These are phyloP conservation scores for Musa schizocarpa DNA, from an alignment of 176 grass and related monocot species.

Conservation along the genomic window DNA sequence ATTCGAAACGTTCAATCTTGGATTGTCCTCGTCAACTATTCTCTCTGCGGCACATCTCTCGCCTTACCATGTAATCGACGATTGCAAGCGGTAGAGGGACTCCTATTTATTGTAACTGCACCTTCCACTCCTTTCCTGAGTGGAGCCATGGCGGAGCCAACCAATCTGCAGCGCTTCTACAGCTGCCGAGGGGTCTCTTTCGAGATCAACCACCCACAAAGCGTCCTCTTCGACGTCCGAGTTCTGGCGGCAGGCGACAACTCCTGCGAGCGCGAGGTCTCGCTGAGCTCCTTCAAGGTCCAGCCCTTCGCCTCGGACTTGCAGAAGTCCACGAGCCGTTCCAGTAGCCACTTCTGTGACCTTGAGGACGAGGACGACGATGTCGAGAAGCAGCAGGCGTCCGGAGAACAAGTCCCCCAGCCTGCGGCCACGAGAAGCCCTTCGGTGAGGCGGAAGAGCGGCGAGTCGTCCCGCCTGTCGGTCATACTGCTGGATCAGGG, in stretches of 20 bases:
- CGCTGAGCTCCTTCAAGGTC: slow-evolving; percentile 14
- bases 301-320: background rate
- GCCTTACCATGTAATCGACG: too few species aligned
- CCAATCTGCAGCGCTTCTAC: slow-evolving; percentile 29
- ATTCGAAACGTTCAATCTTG: too few species aligned
- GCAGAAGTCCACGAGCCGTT: slow-evolving; percentile 13
- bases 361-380: slow-evolving; percentile 24
- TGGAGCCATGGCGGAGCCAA: background rate
- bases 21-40: too few species aligned
- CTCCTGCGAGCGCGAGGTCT: background rate
- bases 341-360: slow-evolving; percentile 69
- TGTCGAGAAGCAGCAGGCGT: background rate
- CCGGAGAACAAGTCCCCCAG: background rate
- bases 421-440: background rate
- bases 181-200: slow-evolving; percentile 63
- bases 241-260: background rate
- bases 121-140: background rate
- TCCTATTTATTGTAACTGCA: too few species aligned
- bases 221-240: slow-evolving; percentile 7
- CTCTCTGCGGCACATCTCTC: too few species aligned
- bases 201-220: slow-evolving; percentile 33
- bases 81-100: too few species aligned
- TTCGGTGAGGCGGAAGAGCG: slow-evolving; percentile 8
- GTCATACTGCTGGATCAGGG: slow-evolving; percentile 58
- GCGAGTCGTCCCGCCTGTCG: slow-evolving; percentile 29